Conservation (phyloP, 768 basidiomycete species). For the Mrakia blollopis region DNA sequence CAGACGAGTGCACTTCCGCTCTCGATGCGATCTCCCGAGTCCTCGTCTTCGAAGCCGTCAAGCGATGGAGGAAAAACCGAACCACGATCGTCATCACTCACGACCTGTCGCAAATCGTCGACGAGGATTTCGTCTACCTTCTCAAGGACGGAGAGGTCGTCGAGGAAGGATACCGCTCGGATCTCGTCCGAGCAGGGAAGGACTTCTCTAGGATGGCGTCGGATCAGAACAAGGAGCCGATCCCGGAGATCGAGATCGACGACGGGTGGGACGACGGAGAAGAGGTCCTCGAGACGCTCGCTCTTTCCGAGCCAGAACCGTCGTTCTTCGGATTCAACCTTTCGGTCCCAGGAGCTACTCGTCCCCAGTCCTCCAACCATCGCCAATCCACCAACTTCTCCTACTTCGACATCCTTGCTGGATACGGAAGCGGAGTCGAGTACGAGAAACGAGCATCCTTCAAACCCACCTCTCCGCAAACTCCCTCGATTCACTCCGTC, state of each 20-base stretch:
- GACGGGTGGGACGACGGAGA: slow-evolving; percentile 38
- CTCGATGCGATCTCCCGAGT: slow-evolving; percentile 81
- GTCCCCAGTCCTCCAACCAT: background rate
- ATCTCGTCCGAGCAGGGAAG: slow-evolving; percentile 57
- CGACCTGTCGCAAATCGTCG: slow-evolving; percentile 75
- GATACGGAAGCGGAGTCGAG: slow-evolving; percentile 21
- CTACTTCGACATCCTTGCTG: slow-evolving; percentile 32
- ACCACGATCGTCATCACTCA: slow-evolving; percentile 95
- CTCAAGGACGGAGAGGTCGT: slow-evolving; percentile 72
- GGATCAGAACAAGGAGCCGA: slow-evolving; percentile 50
- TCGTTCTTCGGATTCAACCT: slow-evolving; percentile 14
- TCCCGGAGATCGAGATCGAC: slow-evolving; percentile 44
- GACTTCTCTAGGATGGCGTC: slow-evolving; percentile 69
- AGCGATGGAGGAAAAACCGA: slow-evolving; percentile 64
- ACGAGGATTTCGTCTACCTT: slow-evolving; percentile 83
- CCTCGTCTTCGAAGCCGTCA: slow-evolving; percentile 65
- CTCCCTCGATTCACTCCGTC: background rate
- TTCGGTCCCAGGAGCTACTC: background rate
- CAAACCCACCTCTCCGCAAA: background rate
- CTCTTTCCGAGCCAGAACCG: background rate
- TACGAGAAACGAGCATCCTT: slow-evolving; percentile 16
- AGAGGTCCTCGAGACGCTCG: slow-evolving; percentile 47
- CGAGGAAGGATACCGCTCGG: slow-evolving; percentile 79
- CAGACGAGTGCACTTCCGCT: slow-evolving; percentile 53
- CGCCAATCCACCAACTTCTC: slow-evolving; percentile 10